Evolutionary conservation across 2,329 filamentous ascomycete species (phyloP).

Genomic region (Lithohypha guttulata): DNA sequence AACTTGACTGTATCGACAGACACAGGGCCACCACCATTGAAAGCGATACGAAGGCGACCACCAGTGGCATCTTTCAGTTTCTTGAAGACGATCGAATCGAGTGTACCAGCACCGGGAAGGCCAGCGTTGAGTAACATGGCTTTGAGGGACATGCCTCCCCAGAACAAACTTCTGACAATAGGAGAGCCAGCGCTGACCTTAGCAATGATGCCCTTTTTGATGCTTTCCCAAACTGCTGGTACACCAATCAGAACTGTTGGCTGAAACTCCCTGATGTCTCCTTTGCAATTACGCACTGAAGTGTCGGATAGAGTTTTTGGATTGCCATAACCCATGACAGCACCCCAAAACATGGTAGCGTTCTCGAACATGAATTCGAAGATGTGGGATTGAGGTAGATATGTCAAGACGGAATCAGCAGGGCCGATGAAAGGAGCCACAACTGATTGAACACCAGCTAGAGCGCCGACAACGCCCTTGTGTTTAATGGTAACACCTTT

Average conservation of each 20-base stretch:
- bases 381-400: conserved; percentile 89
- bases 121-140: conserved; percentile 46
- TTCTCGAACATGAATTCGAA: conserved; percentile 96
- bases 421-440: conserved; percentile 69
- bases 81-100: conserved; percentile 80
- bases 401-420: conserved; percentile 72
- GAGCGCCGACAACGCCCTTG: conserved; percentile 64
- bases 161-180: conserved; percentile 70
- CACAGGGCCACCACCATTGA: conserved; percentile 91
- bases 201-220: conserved; percentile 82
- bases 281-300: conserved; percentile 79
- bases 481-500: conserved; percentile 78
- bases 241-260: conserved; percentile 90
- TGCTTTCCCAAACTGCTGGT: conserved; percentile 91
- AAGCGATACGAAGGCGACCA: conserved; percentile 73
- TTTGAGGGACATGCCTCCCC: conserved; percentile 53
- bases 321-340: conserved; percentile 85
- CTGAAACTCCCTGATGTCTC: conserved; percentile 84
- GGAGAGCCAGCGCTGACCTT: conserved; percentile 63
- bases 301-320: conserved; percentile 77
- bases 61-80: conserved; percentile 87
- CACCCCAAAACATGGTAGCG: conserved; percentile 76
- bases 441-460: conserved; percentile 69
- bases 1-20: conserved; percentile 80
- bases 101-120: conserved; percentile 50